phyloP scores from a whole-genome alignment of 129 eudicot species.

The carrot (Daucus carota) region DNA sequence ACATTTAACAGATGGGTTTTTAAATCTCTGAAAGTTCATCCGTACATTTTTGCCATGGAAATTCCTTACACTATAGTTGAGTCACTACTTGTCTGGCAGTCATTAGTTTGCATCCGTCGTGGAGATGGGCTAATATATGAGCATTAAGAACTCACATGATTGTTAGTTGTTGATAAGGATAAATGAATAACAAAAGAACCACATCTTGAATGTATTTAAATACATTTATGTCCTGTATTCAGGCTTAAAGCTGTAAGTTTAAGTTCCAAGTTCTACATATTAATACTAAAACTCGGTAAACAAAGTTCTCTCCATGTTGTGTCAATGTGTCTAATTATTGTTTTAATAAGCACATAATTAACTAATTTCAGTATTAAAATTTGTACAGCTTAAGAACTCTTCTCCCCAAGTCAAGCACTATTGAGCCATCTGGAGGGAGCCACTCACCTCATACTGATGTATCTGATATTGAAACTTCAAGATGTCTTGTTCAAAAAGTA shows the following conservation, averaged over 20 bases:
- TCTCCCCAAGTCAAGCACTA: conserved; percentile 42
- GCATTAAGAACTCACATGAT: background rate
- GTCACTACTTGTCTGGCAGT: background rate
- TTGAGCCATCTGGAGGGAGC: conserved; percentile 42
- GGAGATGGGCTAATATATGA: background rate
- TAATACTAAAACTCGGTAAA: background rate
- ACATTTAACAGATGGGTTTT: background rate
- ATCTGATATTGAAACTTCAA: conserved; percentile 38
- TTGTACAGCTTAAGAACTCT: conserved; percentile 68
- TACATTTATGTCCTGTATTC: background rate
- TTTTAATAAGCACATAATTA: conserved; percentile 5
- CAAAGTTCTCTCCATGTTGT: background rate
- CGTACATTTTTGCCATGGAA: background rate
- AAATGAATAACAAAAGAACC: background rate
- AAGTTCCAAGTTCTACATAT: background rate
- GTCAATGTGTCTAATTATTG: background rate
- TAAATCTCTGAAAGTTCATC: background rate
- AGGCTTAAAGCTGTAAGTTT: background rate
- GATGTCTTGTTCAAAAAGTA: conserved; percentile 42
- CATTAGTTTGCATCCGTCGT: background rate
- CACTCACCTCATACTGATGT: conserved; percentile 38
- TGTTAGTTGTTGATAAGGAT: background rate
- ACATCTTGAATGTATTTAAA: background rate
- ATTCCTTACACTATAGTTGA: background rate
- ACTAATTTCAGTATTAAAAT: conserved; percentile 6